These are phyloP conservation scores for Adansonia grandidieri DNA, from an alignment of 441 rosid species.

Conservation along the genomic window DNA sequence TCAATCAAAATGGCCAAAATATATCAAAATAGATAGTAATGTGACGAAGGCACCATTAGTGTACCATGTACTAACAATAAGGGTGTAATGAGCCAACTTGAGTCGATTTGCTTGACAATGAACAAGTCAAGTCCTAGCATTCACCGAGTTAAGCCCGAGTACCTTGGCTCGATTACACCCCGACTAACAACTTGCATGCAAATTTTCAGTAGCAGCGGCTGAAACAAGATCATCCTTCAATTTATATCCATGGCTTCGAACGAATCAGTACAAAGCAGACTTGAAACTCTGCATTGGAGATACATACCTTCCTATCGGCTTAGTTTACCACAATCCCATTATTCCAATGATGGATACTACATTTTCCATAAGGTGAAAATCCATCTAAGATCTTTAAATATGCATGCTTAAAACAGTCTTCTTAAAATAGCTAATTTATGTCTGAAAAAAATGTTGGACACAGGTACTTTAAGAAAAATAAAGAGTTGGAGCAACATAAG, in stretches of 20 bases:
- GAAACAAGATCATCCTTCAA: not conserved
- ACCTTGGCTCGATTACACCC: too few species aligned
- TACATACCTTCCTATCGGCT: not conserved
- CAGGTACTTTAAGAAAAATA: too few species aligned
- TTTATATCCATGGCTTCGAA: not conserved
- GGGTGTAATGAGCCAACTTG: too few species aligned
- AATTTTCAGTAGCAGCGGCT: not conserved
- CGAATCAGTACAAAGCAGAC: not conserved
- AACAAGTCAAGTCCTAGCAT: too few species aligned
- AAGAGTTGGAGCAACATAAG: too few species aligned
- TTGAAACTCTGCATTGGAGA: not conserved
- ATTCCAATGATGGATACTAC: not conserved
- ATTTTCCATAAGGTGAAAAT: not conserved
- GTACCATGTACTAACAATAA: not conserved
- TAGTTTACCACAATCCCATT: not conserved
- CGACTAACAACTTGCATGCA: not conserved
- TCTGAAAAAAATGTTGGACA: not conserved
- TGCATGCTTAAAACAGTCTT: not conserved
- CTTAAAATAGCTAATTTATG: not conserved
- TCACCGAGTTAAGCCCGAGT: too few species aligned
- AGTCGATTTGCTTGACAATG: too few species aligned
- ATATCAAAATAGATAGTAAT: not conserved
- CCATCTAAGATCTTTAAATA: not conserved
- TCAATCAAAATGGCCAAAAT: not conserved
- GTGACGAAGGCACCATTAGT: not conserved